These are phyloP conservation scores for Citrus inodora DNA, from an alignment of 345 rosid genomes.

Conservation along the genomic window DNA sequence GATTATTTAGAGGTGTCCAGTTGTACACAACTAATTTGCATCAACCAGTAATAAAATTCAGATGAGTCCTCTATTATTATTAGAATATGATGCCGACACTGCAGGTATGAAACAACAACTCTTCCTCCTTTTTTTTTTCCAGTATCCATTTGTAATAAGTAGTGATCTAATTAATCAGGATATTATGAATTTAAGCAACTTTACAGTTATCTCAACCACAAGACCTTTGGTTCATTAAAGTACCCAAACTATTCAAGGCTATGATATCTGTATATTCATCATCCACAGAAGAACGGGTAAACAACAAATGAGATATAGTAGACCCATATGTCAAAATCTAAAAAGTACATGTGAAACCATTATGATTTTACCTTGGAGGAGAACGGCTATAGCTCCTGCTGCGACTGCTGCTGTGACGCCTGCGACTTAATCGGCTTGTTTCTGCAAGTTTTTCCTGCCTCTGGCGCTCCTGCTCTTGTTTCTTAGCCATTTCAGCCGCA, in stretches of 20 bases:
- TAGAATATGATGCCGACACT: background rate
- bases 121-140: too few species aligned
- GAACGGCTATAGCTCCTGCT: constrained; percentile 87
- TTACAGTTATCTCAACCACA: background rate
- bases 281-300: background rate
- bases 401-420: constrained; percentile 38
- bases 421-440: constrained; percentile 67
- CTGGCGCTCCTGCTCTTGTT: constrained; percentile 87
- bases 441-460: constrained; percentile 89
- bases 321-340: background rate
- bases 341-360: constrained; percentile 5
- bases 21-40: background rate
- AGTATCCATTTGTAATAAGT: too few species aligned
- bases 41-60: background rate
- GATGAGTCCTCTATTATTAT: background rate
- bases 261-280: background rate
- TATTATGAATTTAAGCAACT: background rate
- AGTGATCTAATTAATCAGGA: background rate
- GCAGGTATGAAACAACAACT: background rate
- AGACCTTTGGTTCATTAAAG: background rate
- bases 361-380: constrained; percentile 70
- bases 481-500: constrained; percentile 89
- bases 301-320: background rate
- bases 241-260: background rate
- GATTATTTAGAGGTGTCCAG: too few species aligned